A percentile compares a stretch with the other conserved stretches of the same genome.
phyloP scores from a whole-genome alignment of 2,329 filamentous ascomycete species.

The Diaporthe sp. region DNA sequence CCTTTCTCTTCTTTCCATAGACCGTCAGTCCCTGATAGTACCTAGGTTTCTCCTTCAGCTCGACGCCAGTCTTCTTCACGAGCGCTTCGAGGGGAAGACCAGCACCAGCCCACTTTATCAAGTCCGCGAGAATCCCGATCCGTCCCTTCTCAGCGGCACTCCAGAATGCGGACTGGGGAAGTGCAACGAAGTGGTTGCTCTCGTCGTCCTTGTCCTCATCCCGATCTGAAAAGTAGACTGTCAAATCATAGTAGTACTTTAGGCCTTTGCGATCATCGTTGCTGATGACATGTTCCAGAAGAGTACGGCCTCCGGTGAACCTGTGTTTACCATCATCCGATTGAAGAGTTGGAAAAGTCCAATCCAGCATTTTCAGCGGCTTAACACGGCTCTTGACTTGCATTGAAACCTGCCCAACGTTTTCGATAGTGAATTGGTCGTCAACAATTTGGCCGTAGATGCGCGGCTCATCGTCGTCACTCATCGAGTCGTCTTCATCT shows the following conservation, averaged over 20 bases:
- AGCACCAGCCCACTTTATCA: conserved; percentile 77
- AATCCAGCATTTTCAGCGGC: conserved; percentile 67
- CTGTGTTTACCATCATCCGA: conserved; percentile 50
- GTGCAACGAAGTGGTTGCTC: conserved; percentile 51
- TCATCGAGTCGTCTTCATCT: conserved; percentile 54
- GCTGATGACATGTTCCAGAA: conserved; percentile 63
- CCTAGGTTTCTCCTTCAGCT: conserved; percentile 74
- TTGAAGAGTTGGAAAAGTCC: conserved; percentile 52
- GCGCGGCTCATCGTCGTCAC: conserved; percentile 55
- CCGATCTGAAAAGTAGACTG: conserved; percentile 58
- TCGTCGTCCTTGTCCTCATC: conserved; percentile 55
- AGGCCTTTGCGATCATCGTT: conserved; percentile 69
- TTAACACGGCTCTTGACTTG: conserved; percentile 75
- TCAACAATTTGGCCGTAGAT: conserved; percentile 71
- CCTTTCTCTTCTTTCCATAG: conserved; percentile 78
- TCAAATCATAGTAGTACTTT: conserved; percentile 70
- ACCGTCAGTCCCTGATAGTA: conserved; percentile 85
- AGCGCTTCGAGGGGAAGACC: conserved; percentile 79
- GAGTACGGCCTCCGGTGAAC: conserved; percentile 43
- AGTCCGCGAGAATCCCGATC: conserved; percentile 70
- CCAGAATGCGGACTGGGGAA: conserved; percentile 59
- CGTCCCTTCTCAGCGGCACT: conserved; percentile 63
- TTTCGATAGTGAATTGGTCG: conserved; percentile 80
- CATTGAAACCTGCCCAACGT: conserved; percentile 78
- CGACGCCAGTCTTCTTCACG: conserved; percentile 74